Percentiles rank a stretch among this genome's conserved stretches.
Conservation (phyloP, 208 protist genomes). For the Leishmania lainsoni region DNA sequence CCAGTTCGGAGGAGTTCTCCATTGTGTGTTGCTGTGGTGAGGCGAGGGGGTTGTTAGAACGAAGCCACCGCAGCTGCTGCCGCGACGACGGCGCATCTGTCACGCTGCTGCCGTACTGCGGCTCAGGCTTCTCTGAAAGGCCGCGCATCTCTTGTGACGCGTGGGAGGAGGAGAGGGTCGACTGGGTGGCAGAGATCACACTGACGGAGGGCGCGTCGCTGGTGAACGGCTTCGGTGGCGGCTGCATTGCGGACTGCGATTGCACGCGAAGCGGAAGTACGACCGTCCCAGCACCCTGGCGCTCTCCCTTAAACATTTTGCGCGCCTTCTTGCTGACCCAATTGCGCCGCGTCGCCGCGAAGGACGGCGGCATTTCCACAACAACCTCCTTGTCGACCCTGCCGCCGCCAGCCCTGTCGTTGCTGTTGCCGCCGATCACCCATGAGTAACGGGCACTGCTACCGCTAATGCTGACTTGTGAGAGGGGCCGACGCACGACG, state of each 20-base stretch:
- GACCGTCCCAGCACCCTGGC: constrained; percentile 39
- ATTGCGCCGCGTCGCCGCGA: constrained; percentile 39
- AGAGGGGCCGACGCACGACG: background rate
- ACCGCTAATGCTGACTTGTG: background rate
- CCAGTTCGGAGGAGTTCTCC: constrained; percentile 9
- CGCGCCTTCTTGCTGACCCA: constrained; percentile 41
- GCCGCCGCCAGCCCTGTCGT: background rate
- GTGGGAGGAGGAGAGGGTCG: background rate
- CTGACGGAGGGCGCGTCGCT: background rate
- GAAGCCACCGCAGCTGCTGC: background rate
- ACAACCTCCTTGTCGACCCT: background rate
- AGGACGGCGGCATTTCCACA: constrained; percentile 23
- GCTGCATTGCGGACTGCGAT: background rate
- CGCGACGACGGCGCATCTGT: background rate
- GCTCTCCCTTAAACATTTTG: constrained; percentile 52
- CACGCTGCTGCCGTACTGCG: background rate
- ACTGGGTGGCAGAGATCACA: background rate
- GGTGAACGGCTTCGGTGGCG: background rate
- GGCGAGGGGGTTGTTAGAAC: background rate
- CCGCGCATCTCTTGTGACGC: background rate
- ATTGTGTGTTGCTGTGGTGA: background rate
- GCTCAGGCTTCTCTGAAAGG: background rate
- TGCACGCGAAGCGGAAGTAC: constrained; percentile 36
- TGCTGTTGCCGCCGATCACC: background rate
- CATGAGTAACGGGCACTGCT: background rate